Evolutionary conservation across 331 rosid species (phyloP).

Genomic region (Prunus yedoensis): DNA sequence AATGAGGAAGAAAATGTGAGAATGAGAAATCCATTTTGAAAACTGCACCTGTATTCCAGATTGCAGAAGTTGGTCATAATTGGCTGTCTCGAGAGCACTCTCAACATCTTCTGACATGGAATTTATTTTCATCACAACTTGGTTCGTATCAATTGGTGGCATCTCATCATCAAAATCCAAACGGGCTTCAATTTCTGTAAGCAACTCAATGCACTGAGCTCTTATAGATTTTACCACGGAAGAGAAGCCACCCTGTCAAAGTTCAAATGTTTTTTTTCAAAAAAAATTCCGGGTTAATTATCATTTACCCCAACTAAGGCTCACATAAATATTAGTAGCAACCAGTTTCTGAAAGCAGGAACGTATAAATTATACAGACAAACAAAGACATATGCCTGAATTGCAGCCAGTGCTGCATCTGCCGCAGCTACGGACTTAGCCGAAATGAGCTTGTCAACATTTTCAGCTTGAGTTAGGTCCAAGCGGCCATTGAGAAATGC

Average conservation of each 20-base stretch:
- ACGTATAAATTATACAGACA: not conserved
- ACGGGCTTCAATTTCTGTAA: slow-evolving; percentile 96
- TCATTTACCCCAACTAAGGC: not conserved
- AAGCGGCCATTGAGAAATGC: slow-evolving; percentile 96
- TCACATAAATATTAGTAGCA: not conserved
- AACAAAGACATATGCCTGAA: slow-evolving; percentile 59
- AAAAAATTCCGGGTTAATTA: not conserved
- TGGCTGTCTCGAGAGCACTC: slow-evolving; percentile 80
- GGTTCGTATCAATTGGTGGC: slow-evolving; percentile 74
- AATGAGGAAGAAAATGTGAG: not conserved
- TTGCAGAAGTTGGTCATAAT: slow-evolving; percentile 93
- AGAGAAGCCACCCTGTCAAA: slow-evolving; percentile 86
- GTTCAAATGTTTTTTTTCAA: not conserved
- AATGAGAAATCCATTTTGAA: not conserved
- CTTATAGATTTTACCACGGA: slow-evolving; percentile 70
- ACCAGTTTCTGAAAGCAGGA: slow-evolving; percentile 4
- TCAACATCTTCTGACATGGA: slow-evolving; percentile 74
- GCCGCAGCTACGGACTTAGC: slow-evolving; percentile 89
- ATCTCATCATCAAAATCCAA: slow-evolving; percentile 93
- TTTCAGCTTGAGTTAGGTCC: slow-evolving; percentile 93
- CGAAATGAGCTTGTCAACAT: slow-evolving; percentile 58
- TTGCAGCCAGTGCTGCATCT: slow-evolving; percentile 84
- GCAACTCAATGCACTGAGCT: slow-evolving; percentile 78
- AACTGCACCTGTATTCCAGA: slow-evolving; percentile 82
- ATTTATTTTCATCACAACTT: slow-evolving; percentile 52